Base-by-base conservation (phyloP, 163 green algal genomes). In the Scenedesmus sp. region DNA sequence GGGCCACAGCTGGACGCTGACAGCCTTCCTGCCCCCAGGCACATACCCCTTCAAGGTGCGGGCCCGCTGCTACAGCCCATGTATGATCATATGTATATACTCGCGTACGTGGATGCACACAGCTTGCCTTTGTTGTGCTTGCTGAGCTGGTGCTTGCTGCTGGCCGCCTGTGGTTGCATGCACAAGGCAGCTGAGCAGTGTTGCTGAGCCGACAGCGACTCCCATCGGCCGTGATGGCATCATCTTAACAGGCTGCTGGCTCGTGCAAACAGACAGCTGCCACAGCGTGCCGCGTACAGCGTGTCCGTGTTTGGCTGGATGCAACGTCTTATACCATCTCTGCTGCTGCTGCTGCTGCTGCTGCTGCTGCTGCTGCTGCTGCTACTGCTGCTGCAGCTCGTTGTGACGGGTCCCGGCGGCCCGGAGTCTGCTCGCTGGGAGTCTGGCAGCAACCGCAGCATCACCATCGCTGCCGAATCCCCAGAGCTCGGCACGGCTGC, bases 1-100 rank as follows among this genome's bases (percentile, higher is more conserved):
- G 64, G 90, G 90, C 13, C 90, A 93, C 79, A 66, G 15, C 59
- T 93, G 90, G 90, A 93, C 76, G 4, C 59, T 91, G 12, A 85
- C 64, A 64, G 57, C 82, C 23, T 88, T 84, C 85, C 77, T 93
- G 54, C 85, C 85, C 2, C 67, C 77, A 15, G 90, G 90, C 66
- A 91, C 74, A 3, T 76, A 88, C 54, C 55, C 57, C 0, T 91
- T 91, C 74, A 91, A 91, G 87, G 54, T 91, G 70, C 70, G 70
- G 23, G 5, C 4, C 70, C 46, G 70, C 70, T 79, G 4, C 66
- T 5, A 26, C 2, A 76, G 16, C 13, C 4, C 66, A 34, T 8
- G 2, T 2, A 9, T 16, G 16, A 76, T 5, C 66, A 23, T 34
- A 26, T 46, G 34, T 46, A 46, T 46, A 46, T 46, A 46, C 34